Conservation (phyloP, 768 basidiomycete species). For the Phylloporus sp. region DNA sequence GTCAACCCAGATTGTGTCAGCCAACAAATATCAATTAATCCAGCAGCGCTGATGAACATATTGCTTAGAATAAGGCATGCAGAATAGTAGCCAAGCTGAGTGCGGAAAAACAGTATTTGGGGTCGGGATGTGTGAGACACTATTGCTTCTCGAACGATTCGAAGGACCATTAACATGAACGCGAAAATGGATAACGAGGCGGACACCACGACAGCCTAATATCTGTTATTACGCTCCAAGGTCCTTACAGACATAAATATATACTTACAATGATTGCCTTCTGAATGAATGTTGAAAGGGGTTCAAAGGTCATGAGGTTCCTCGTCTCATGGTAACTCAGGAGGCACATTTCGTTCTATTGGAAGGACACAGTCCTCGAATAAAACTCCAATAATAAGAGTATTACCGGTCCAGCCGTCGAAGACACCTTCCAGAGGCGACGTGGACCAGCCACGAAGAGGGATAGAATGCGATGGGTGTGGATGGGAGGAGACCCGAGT, state of each 20-base stretch:
- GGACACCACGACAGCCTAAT: constrained; percentile 46
- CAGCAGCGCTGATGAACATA: constrained; percentile 48
- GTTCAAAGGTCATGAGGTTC: not conserved
- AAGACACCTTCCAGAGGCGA: constrained; percentile 30
- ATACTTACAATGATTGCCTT: constrained; percentile 21
- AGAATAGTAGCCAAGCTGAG: constrained; percentile 69
- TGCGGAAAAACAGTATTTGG: constrained; percentile 62
- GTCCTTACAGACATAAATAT: not conserved
- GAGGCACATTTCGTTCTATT: constrained; percentile 1
- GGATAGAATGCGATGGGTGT: constrained; percentile 19
- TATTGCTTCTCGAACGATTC: constrained; percentile 46
- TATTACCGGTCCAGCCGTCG: constrained; percentile 22
- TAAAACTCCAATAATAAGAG: not conserved
- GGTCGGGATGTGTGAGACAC: constrained; percentile 28
- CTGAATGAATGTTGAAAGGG: constrained; percentile 12
- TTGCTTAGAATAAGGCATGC: constrained; percentile 60
- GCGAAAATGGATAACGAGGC: constrained; percentile 53
- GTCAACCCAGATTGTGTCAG: constrained; percentile 40
- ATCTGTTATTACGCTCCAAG: not conserved
- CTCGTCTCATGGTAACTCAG: constrained; percentile 4
- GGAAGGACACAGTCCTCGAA: not conserved
- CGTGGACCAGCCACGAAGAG: constrained; percentile 35
- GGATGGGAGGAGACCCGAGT: constrained; percentile 9
- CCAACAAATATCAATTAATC: constrained; percentile 55
- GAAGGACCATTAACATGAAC: constrained; percentile 45